A percentile compares a stretch with the other conserved stretches of the same genome.
These are phyloP conservation scores for Miscanthus lutarioriparius DNA, from an alignment of 176 grass and related monocot species.

Conservation along the genomic window DNA sequence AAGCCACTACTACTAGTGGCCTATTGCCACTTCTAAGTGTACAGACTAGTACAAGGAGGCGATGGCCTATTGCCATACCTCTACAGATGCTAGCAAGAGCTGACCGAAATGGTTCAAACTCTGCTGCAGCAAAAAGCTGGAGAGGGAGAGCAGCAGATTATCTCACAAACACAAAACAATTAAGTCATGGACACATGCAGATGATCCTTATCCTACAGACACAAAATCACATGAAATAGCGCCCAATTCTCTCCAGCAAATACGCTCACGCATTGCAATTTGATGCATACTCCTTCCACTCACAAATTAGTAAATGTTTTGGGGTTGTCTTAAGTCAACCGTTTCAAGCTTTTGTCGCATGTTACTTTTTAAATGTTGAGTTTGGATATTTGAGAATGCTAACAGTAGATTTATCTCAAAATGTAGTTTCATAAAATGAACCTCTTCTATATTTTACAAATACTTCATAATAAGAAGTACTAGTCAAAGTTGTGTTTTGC, in stretches of 20 bases:
- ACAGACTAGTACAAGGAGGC: no score
- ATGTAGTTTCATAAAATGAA: neutral
- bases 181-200: neutral
- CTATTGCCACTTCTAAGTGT: no score
- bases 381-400: neutral
- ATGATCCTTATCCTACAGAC: constrained; percentile 19
- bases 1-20: no score
- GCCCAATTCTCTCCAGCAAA: constrained; percentile 14
- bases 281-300: neutral
- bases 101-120: no score
- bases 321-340: neutral
- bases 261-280: constrained; percentile 3
- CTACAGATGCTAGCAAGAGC: no score
- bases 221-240: neutral
- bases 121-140: no score
- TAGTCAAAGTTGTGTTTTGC: neutral
- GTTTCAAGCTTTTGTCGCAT: neutral
- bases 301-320: neutral
- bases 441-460: neutral
- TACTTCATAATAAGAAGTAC: neutral
- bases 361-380: neutral
- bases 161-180: neutral
- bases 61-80: no score
- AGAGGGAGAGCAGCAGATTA: no score
- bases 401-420: neutral